These are phyloP conservation scores for Didymella pomorum DNA, from an alignment of 2,329 filamentous ascomycete genomes.

Conservation along the genomic window DNA sequence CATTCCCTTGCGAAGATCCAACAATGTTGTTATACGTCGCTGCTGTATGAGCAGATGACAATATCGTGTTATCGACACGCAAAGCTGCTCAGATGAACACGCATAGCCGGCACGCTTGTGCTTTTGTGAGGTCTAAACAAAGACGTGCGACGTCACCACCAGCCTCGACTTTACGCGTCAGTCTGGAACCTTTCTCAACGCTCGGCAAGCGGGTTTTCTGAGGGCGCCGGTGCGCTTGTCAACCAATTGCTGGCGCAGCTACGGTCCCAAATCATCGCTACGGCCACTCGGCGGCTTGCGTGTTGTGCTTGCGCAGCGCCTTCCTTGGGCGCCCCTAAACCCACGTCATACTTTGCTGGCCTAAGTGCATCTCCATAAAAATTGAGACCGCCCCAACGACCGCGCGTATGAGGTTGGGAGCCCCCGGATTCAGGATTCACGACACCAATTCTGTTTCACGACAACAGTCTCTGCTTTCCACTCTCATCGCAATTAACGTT, in stretches of 20 bases:
- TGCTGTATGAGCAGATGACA: neutral
- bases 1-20: constrained; percentile 11
- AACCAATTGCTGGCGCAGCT: constrained; percentile 18
- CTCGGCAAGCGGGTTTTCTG: constrained; percentile 10
- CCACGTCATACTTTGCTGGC: constrained; percentile 14
- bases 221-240: constrained; percentile 13
- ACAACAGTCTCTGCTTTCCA: constrained; percentile 14
- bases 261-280: constrained; percentile 5
- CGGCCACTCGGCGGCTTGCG: constrained; percentile 20
- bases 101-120: constrained; percentile 6
- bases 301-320: constrained; percentile 20
- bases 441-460: constrained; percentile 5
- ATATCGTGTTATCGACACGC: neutral
- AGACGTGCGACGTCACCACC: constrained; percentile 20
- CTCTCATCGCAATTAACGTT: neutral
- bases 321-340: constrained; percentile 13
- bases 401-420: constrained; percentile 22
- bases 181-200: constrained; percentile 18
- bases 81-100: constrained; percentile 2
- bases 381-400: constrained; percentile 20
- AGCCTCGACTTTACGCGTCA: constrained; percentile 20
- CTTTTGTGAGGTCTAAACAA: constrained; percentile 6
- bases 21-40: neutral
- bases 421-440: constrained; percentile 14
- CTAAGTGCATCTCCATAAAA: constrained; percentile 21